These are phyloP conservation scores for Alisma plantagoaquatica DNA, from an alignment of 106 monocot genomes.

Conservation along the genomic window DNA sequence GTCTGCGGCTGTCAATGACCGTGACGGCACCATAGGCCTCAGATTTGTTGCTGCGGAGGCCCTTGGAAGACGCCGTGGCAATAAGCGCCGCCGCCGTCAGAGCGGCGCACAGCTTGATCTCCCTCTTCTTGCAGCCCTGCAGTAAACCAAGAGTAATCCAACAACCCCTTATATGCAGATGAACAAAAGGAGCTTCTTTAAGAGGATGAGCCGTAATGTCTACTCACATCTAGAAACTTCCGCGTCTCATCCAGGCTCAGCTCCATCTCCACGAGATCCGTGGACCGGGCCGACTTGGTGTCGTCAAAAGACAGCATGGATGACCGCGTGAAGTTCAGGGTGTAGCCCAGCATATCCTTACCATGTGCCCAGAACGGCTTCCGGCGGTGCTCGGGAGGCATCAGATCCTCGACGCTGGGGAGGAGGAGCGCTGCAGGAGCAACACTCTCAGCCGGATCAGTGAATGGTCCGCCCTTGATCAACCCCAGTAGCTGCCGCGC, in stretches of 20 bases:
- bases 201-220: no score
- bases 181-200: no score
- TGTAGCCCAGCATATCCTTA: slow-evolving; percentile 22
- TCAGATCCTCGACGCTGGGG: slow-evolving; percentile 17
- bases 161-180: no score
- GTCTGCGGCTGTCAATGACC: slow-evolving; percentile 63
- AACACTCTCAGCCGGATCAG: background rate
- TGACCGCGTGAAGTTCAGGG: slow-evolving; percentile 14
- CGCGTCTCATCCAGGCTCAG: slow-evolving; percentile 14
- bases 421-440: no score
- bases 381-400: background rate
- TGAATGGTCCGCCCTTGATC: background rate
- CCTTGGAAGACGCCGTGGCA: slow-evolving; percentile 41
- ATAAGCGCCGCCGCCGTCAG: slow-evolving; percentile 54
- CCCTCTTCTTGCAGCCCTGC: slow-evolving; percentile 54
- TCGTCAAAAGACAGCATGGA: slow-evolving; percentile 12
- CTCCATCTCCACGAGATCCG: slow-evolving; percentile 11
- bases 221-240: slow-evolving; percentile 17
- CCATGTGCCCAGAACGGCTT: slow-evolving; percentile 30
- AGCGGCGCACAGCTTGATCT: slow-evolving; percentile 52
- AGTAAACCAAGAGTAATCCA: no score
- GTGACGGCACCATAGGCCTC: slow-evolving; percentile 57
- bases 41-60: slow-evolving; percentile 23
- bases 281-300: background rate
- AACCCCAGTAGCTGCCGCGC: slow-evolving; percentile 1